Conservation (phyloP, 495 filamentous ascomycete genomes). For the Xylaria castorea region DNA sequence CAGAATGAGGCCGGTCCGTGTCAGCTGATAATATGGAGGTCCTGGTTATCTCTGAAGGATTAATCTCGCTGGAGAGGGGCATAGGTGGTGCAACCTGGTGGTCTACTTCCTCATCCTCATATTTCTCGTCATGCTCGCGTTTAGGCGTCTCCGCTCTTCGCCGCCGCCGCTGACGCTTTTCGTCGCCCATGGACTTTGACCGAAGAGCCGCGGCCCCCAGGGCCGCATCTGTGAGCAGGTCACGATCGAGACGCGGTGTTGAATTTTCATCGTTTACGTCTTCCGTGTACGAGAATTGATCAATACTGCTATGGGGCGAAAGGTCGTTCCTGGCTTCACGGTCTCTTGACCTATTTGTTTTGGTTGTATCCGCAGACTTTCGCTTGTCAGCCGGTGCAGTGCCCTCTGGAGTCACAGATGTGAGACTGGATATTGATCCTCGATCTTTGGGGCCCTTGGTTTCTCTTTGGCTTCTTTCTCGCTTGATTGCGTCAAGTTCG, state of each 20-base stretch:
- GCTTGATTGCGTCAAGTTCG: conserved; percentile 88
- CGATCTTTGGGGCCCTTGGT: conserved; percentile 57
- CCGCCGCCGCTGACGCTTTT: conserved; percentile 52
- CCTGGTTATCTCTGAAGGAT: conserved; percentile 84
- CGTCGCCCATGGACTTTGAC: conserved; percentile 49
- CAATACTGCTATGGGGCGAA: conserved; percentile 52
- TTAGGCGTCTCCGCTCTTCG: conserved; percentile 51
- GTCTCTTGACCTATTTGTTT: conserved; percentile 49
- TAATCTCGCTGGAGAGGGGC: conserved; percentile 83
- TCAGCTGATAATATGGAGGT: conserved; percentile 86
- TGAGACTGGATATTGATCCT: conserved; percentile 63
- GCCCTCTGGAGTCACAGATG: conserved; percentile 65
- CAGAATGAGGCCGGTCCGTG: conserved; percentile 72
- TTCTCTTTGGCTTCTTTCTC: conserved; percentile 74
- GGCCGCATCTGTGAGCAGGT: conserved; percentile 48
- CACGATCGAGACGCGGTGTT: conserved; percentile 49
- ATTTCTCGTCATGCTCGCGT: conserved; percentile 46
- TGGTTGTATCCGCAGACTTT: conserved; percentile 44
- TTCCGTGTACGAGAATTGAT: conserved; percentile 47
- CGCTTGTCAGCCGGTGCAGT: conserved; percentile 53
- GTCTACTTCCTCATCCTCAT: conserved; percentile 50
- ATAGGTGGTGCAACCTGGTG: conserved; percentile 66
- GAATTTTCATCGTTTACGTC: conserved; percentile 44
- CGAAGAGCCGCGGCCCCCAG: conserved; percentile 39
- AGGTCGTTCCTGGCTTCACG: conserved; percentile 66